Conservation (phyloP, 441 rosid genomes). For the Populus trichocarpa region DNA sequence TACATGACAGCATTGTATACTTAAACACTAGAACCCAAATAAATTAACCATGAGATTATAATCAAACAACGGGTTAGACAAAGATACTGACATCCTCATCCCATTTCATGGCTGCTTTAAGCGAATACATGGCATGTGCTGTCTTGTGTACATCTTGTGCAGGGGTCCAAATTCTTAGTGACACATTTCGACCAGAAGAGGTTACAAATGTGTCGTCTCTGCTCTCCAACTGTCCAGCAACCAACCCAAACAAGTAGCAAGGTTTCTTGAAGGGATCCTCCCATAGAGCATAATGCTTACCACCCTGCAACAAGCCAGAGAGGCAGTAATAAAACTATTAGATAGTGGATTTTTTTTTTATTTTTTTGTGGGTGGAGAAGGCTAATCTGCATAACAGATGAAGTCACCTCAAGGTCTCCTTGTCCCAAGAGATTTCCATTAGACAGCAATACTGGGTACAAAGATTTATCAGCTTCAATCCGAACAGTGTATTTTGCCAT, state of each 20-base stretch:
- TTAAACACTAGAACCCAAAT: not conserved
- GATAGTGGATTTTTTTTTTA: too few species aligned
- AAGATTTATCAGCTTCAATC: conserved; percentile 84
- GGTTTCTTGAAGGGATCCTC: conserved; percentile 99
- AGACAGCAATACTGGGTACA: conserved; percentile 83
- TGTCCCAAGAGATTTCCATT: conserved; percentile 88
- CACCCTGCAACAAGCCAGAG: conserved; percentile 49
- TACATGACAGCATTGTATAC: not conserved
- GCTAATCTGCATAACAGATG: not conserved
- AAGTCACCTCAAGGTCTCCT: conserved; percentile 71
- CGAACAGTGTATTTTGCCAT: conserved; percentile 96
- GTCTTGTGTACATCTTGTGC: conserved; percentile 89
- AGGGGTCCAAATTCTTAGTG: conserved; percentile 85
- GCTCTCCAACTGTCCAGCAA: conserved; percentile 89
- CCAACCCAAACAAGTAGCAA: conserved; percentile 89
- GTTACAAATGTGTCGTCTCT: conserved; percentile 86
- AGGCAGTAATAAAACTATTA: not conserved
- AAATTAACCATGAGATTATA: not conserved
- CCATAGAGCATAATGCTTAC: conserved; percentile 87
- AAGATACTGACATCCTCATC: conserved; percentile 80
- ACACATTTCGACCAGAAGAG: conserved; percentile 74
- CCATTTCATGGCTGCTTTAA: conserved; percentile 98
- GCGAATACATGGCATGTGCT: conserved; percentile 94
- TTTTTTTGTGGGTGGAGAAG: not conserved
- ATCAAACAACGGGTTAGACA: not conserved